These are phyloP conservation scores for Eimeria necatrix DNA, from an alignment of 169 alveolate genomes.

Conservation along the genomic window DNA sequence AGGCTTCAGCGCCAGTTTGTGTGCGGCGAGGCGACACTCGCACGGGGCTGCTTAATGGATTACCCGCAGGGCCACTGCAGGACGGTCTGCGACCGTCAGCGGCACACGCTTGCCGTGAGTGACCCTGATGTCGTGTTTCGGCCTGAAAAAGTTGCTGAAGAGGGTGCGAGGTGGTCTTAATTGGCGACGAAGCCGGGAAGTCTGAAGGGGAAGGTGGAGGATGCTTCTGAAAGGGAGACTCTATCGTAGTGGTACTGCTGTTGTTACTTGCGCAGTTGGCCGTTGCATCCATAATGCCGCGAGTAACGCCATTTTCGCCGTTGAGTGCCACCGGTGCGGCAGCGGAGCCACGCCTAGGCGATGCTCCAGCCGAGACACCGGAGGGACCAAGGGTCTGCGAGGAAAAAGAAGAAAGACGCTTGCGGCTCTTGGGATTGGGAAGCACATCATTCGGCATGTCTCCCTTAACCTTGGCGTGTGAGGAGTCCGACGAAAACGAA, in stretches of 20 bases:
- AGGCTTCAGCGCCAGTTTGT: constrained; percentile 1
- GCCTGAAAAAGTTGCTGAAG: constrained; percentile 11
- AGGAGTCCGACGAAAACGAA: not conserved
- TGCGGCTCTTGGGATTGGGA: constrained; percentile 25
- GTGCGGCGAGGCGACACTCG: constrained; percentile 66
- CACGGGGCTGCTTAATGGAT: constrained; percentile 12
- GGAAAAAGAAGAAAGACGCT: constrained; percentile 48
- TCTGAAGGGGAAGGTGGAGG: constrained; percentile 77
- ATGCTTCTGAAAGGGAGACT: constrained; percentile 72
- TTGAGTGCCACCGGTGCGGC: not conserved
- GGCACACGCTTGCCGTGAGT: not conserved
- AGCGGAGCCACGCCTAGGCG: constrained; percentile 50
- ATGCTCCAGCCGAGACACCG: not conserved
- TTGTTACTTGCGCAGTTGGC: constrained; percentile 10
- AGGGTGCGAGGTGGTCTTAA: constrained; percentile 22
- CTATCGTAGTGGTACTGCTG: constrained; percentile 62
- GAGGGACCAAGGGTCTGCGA: constrained; percentile 13
- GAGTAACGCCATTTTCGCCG: not conserved
- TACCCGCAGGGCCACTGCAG: constrained; percentile 17
- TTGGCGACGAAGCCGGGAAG: constrained; percentile 67
- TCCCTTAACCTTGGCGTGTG: not conserved
- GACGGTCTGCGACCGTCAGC: constrained; percentile 7
- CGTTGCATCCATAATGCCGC: constrained; percentile 17
- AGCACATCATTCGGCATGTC: not conserved
- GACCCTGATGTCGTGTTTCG: not conserved